Percentiles rank a stretch among this genome's conserved stretches.
These are phyloP conservation scores for Angomonas ambiguus DNA, from an alignment of 208 protist genomes.

Conservation along the genomic window DNA sequence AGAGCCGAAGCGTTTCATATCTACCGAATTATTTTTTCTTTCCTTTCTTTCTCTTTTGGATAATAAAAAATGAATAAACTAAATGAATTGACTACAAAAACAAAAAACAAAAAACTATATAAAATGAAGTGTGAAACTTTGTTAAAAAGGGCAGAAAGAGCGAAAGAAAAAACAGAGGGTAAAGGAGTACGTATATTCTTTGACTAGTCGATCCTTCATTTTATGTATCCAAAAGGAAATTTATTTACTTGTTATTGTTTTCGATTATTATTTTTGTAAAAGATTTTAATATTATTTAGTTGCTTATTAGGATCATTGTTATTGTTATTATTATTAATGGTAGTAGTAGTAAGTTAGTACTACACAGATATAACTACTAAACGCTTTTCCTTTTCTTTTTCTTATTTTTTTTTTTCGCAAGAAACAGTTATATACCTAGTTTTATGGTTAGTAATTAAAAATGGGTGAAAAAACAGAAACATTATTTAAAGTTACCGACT, in stretches of 20 bases:
- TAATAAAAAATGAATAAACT: not conserved
- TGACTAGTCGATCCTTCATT: no score
- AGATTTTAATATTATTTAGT: not conserved
- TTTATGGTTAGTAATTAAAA: not conserved
- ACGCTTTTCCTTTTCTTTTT: no score
- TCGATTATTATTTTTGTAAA: no score
- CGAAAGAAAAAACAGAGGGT: not conserved
- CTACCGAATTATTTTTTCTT: not conserved
- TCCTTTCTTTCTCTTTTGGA: not conserved
- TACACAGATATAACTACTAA: no score
- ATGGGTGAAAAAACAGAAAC: not conserved
- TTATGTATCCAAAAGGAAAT: no score
- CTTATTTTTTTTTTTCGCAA: no score
- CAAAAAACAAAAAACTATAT: not conserved
- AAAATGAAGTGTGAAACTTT: no score
- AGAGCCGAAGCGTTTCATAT: not conserved
- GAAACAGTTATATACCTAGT: not conserved
- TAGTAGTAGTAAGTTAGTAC: not conserved
- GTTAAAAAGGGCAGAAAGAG: no score
- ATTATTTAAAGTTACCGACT: not conserved
- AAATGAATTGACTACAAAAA: not conserved
- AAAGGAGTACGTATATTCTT: not conserved
- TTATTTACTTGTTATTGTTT: no score
- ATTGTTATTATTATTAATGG: conserved; percentile 3
- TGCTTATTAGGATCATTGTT: not conserved